These are phyloP conservation scores for Circinella umbellata DNA, from an alignment of 371 early-diverging fungal genomes.

Conservation along the genomic window DNA sequence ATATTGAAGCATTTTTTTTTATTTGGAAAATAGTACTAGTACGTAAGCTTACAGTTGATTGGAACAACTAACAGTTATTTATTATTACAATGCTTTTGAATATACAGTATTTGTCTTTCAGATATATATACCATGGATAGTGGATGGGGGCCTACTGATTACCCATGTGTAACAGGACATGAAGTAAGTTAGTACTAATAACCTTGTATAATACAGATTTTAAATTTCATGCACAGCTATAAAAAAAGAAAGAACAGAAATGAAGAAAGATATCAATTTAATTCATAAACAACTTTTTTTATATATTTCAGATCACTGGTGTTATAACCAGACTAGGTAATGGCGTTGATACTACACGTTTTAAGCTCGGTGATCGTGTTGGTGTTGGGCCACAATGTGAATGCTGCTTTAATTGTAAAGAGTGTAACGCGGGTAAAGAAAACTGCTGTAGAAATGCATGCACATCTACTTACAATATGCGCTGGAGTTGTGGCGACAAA, in stretches of 20 bases:
- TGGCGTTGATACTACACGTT: not conserved
- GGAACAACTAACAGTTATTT: too few species aligned
- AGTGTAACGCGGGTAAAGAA: too few species aligned
- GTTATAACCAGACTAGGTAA: slow-evolving; percentile 58
- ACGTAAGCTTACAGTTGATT: too few species aligned
- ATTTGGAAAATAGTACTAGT: too few species aligned
- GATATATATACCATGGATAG: slow-evolving; percentile 67
- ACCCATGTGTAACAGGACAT: slow-evolving; percentile 63
- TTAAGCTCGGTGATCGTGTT: too few species aligned
- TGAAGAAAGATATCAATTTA: not conserved
- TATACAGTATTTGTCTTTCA: slow-evolving; percentile 43
- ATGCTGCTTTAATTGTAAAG: too few species aligned
- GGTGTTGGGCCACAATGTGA: too few species aligned
- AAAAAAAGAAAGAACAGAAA: too few species aligned
- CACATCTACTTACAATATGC: slow-evolving; percentile 21
- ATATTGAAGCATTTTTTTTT: too few species aligned
- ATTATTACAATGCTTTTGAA: too few species aligned
- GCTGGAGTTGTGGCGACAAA: too few species aligned
- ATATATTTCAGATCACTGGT: slow-evolving; percentile 48
- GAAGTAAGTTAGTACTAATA: slow-evolving; percentile 34
- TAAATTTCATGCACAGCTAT: not conserved
- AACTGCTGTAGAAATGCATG: slow-evolving; percentile 2
- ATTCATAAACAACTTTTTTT: not conserved
- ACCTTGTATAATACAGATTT: not conserved
- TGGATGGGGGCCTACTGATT: slow-evolving; percentile 70